Evolutionary conservation across 345 rosid species (phyloP), one percentile per base, ranked within the genome.

Genomic region (Trapa incisa): DNA sequence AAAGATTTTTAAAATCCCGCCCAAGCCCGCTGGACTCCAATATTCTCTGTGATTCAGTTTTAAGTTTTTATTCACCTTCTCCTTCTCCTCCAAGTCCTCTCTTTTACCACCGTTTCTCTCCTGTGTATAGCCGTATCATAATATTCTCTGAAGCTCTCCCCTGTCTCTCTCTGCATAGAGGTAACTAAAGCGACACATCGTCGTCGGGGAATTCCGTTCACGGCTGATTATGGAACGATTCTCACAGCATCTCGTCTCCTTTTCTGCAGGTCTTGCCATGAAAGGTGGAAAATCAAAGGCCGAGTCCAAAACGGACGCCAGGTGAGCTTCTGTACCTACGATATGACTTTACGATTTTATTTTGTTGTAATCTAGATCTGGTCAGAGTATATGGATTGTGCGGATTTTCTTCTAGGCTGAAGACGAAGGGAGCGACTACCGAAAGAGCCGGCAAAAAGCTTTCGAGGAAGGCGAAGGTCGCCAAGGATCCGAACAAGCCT

Each of bases 401-500:
- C 33, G 22, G 88, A 96, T 85, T 89, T 93, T 68, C 65, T 97
- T 2, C 97, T 93, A 80, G 88, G 71, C 76, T 88, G 86, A 84
- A 89, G 84, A 74, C 41, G 29, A 45, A 45, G 35, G 47, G 47
- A 2, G 66, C 42, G 33, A 76, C 88, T 16, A 8, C 79, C 2
- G 9, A 45, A 7, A 0, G 89, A 91, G 75, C 63, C 17, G 57
- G 42, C 3, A 61, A 73, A 42, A 75, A 66, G 56, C 35, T 80
- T 43, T 70, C 83, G 37, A 81, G 79, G 74, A 77, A 76, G 70
- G 80, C 77, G 70, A 82, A 82, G 77, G 76, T 75, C 4, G 83
- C 71, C 2, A 82, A 82, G 74, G 83, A 82, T 48, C 85, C 85
- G 2, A 82, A 79, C 79, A 82, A 79, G 73, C 85, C 85, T 0